Conservation (phyloP, 2,329 filamentous ascomycete genomes). For the Botryotinia calthae region DNA sequence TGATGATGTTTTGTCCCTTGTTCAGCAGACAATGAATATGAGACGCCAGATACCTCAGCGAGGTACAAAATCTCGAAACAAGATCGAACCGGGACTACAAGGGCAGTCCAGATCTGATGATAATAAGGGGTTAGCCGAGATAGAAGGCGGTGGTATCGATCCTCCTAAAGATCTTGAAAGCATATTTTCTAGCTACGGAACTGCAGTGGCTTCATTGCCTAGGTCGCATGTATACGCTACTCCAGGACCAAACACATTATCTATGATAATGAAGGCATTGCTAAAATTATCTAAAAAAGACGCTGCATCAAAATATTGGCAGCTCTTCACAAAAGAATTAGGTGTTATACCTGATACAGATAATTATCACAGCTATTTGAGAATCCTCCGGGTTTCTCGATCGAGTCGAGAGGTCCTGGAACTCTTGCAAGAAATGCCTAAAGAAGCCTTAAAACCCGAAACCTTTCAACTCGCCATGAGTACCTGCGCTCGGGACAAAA, state of each 20-base stretch:
- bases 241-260: conserved; percentile 60
- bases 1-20: conserved; percentile 68
- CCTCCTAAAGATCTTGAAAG: neutral
- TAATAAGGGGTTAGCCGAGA: neutral
- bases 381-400: conserved; percentile 62
- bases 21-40: conserved; percentile 81
- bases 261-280: conserved; percentile 65
- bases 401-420: conserved; percentile 61
- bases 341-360: conserved; percentile 67
- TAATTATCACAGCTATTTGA: conserved; percentile 68
- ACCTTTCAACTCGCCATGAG: conserved; percentile 72
- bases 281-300: conserved; percentile 57
- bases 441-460: conserved; percentile 44
- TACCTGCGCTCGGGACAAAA: conserved; percentile 71
- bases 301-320: conserved; percentile 75
- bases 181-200: neutral
- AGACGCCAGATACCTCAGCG: conserved; percentile 46
- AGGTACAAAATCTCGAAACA: conserved; percentile 8
- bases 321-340: conserved; percentile 60
- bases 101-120: neutral
- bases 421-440: conserved; percentile 56
- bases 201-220: conserved; percentile 1
- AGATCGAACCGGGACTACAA: conserved; percentile 16
- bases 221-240: conserved; percentile 40
- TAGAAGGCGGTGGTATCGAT: neutral